Evolutionary conservation across 163 green algal genomes (phyloP).

Genomic region (Scenedesmus sp.): DNA sequence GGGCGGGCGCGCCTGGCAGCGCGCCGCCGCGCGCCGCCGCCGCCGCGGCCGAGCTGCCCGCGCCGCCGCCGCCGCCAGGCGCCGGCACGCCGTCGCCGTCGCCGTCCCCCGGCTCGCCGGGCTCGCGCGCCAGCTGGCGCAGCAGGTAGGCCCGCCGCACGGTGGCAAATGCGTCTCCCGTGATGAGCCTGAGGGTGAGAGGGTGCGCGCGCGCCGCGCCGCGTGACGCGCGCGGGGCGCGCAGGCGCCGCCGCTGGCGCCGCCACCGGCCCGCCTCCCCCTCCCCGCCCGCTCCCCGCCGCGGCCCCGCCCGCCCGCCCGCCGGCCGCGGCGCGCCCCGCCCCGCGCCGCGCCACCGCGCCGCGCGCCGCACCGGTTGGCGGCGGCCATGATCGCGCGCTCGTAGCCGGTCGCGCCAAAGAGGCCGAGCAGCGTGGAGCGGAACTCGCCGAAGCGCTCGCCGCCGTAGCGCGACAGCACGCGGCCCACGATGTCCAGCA

Average conservation of each 20-base stretch:
- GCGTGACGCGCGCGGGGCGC: too few relatives aligned
- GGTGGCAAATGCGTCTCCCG: conserved; percentile 20
- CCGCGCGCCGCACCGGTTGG: conserved; percentile 60
- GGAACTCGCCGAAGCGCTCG: conserved; percentile 50
- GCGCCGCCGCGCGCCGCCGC: background rate
- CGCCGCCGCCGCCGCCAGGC: background rate
- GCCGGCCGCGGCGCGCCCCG: background rate
- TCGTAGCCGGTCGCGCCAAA: conserved; percentile 73
- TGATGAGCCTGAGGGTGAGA: conserved; percentile 36
- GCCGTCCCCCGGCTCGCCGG: background rate
- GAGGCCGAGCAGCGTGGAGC: conserved; percentile 71
- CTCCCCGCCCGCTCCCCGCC: too few relatives aligned
- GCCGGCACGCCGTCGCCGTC: background rate
- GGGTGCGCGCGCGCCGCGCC: too few relatives aligned
- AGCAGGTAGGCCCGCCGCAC: conserved; percentile 13
- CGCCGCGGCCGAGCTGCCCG: background rate
- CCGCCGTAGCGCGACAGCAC: conserved; percentile 29
- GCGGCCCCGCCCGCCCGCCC: background rate
- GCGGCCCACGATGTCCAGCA: conserved; percentile 48
- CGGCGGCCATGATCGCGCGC: conserved; percentile 68
- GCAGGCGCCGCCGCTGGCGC: too few relatives aligned
- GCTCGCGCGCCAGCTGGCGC: background rate
- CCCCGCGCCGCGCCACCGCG: too few relatives aligned
- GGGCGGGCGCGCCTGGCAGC: too few relatives aligned
- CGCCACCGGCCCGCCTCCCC: too few relatives aligned